Base-by-base conservation (phyloP, 805 yeast species). In the Brettanomyces custersianus region DNA sequence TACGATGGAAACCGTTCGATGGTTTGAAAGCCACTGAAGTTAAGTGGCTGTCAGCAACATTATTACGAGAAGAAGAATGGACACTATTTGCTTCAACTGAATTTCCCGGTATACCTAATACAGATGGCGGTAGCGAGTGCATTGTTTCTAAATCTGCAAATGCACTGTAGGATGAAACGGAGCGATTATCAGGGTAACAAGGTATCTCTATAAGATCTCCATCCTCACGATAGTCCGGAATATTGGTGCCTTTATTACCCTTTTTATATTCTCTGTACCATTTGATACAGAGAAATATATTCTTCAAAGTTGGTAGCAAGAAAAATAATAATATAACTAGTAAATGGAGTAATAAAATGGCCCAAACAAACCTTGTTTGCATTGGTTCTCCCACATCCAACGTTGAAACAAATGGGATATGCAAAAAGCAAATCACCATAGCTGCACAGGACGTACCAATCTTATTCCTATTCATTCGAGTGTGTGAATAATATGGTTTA, bases 361-460 rank as follows among this genome's bases (percentile, higher is more conserved):
- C 57, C 46, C 62, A 67, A 0, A 70, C 69, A 31, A 72, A 57
- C 37, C 62, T 53, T 1, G 72, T 61, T 33, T 73, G 48, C 1
- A 46, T 38, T 3, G 50, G 44, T 38, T 67, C 76, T n/a, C 59
- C 47, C 2, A 59, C 40, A 12, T 54, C 42, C 28, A 73, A 42
- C 15, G 51, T 46, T 7, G 48, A 44, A 22, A 72, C 56, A 38
- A 57, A 70, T 1, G 75, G 68, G 7, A 72, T 54, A 36, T 67
- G 65, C 30, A 73, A 43, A 8, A 64, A 29, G 0, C 72, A 52
- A 16, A 65, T 61, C 1, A 67, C 19, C 4, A 69, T 44, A 33
- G 63, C 60, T 2, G 70, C 65, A 5, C 56, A 30, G 4, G 65
- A 63, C 5, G 65, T 45, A 20, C 62, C 48, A 43, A 66, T 38